Evolutionary conservation across 2,329 filamentous ascomycete species (phyloP).

Genomic region (Achaetomium macrosporum): DNA sequence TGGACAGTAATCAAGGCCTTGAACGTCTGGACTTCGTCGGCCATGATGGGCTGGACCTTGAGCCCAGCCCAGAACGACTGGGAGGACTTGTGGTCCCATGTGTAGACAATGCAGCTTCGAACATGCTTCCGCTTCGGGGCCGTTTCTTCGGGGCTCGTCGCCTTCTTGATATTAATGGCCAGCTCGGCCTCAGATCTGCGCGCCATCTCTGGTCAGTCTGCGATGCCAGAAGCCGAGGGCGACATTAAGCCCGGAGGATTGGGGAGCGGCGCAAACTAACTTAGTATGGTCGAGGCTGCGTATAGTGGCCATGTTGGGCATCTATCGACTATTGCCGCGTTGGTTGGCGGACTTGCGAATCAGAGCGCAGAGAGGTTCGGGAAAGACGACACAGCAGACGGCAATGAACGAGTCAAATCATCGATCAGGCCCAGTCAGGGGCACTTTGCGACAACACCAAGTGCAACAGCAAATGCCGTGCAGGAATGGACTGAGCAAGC

Average conservation of each 20-base stretch:
- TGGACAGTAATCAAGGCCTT: constrained; percentile 96
- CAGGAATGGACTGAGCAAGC: background rate
- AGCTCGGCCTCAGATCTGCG: constrained; percentile 62
- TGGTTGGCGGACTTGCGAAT: constrained; percentile 11
- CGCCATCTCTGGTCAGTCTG: constrained; percentile 19
- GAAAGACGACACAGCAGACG: background rate
- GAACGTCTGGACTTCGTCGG: constrained; percentile 98
- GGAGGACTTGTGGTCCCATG: constrained; percentile 97
- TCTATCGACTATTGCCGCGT: constrained; percentile 15
- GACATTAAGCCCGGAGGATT: background rate
- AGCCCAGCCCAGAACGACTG: constrained; percentile 95
- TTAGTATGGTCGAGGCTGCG: constrained; percentile 31
- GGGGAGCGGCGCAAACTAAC: constrained; percentile 19
- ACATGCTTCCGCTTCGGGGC: constrained; percentile 85
- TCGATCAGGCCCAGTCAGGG: constrained; percentile 2
- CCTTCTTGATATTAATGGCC: constrained; percentile 64
- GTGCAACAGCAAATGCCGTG: constrained; percentile 1
- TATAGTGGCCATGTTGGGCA: constrained; percentile 30
- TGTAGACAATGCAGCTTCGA: constrained; percentile 95
- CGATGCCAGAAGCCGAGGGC: background rate
- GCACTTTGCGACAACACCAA: constrained; percentile 3
- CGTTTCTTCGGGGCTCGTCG: constrained; percentile 62
- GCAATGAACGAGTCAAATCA: constrained; percentile 8
- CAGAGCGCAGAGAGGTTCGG: background rate
- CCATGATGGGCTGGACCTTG: constrained; percentile 98